These are phyloP conservation scores for Escovopsis weberi DNA, from an alignment of 2,329 filamentous ascomycete genomes.

Conservation along the genomic window DNA sequence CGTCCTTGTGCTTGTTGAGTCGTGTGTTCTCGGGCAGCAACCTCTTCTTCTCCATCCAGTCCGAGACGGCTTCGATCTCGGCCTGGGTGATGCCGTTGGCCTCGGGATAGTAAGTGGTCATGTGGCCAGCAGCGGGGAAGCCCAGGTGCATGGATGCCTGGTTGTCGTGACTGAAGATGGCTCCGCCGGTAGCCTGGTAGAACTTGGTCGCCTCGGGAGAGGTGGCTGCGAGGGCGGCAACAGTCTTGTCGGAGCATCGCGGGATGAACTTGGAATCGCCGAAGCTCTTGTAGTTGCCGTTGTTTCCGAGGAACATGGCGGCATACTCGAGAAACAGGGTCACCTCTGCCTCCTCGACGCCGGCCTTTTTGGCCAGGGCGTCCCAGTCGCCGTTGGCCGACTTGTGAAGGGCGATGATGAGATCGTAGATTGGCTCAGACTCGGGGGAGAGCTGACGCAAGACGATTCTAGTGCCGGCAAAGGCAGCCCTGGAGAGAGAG, in stretches of 20 bases:
- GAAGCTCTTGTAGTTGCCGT: constrained; percentile 77
- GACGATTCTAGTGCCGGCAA: constrained; percentile 64
- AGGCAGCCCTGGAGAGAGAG: constrained; percentile 45
- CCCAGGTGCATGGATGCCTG: constrained; percentile 59
- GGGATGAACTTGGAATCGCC: constrained; percentile 77
- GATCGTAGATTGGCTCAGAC: constrained; percentile 66
- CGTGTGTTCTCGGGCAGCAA: constrained; percentile 66
- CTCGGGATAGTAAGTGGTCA: constrained; percentile 72
- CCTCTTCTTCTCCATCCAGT: constrained; percentile 57
- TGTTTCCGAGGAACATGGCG: constrained; percentile 65
- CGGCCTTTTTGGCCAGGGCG: constrained; percentile 46
- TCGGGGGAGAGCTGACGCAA: constrained; percentile 70
- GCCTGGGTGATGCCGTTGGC: constrained; percentile 58
- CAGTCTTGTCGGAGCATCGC: constrained; percentile 46
- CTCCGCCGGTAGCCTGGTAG: constrained; percentile 54
- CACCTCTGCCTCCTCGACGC: constrained; percentile 48
- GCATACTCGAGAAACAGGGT: constrained; percentile 62
- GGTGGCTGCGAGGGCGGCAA: constrained; percentile 49
- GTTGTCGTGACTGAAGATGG: constrained; percentile 54
- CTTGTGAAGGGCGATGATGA: constrained; percentile 61
- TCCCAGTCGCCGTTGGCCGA: constrained; percentile 57
- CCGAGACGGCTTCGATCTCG: constrained; percentile 59
- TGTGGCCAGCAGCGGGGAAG: constrained; percentile 58
- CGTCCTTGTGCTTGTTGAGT: constrained; percentile 49
- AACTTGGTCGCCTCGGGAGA: constrained; percentile 45